phyloP scores from a whole-genome alignment of 2,329 filamentous ascomycete species.

The Fusarium chuoi region DNA sequence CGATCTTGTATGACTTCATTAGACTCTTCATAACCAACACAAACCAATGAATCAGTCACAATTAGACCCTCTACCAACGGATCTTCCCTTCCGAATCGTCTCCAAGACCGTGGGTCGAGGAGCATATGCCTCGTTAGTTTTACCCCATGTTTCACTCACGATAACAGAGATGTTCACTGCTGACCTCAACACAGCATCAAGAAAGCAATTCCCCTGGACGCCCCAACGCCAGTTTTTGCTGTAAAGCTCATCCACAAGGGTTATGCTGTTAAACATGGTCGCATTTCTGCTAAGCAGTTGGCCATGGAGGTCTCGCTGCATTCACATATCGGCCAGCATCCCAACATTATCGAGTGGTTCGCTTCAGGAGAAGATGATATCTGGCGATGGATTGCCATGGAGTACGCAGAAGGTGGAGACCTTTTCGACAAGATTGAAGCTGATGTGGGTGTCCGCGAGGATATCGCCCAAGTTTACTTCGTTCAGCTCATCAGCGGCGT shows the following conservation, averaged over 20 bases:
- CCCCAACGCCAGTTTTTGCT: conserved; percentile 82
- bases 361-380: conserved; percentile 83
- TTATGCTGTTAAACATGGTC: conserved; percentile 89
- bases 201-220: conserved; percentile 83
- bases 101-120: conserved; percentile 97
- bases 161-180: conserved; percentile 4
- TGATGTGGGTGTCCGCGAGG: conserved; percentile 91
- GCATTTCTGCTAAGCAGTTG: conserved; percentile 88
- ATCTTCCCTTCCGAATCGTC: conserved; percentile 92
- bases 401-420: conserved; percentile 93
- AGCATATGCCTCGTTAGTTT: conserved; percentile 90
- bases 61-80: conserved; percentile 82
- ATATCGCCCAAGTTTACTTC: conserved; percentile 97
- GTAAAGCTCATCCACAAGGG: conserved; percentile 99
- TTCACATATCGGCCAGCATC: conserved; percentile 86
- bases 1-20: neutral
- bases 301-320: conserved; percentile 92
- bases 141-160: conserved; percentile 10
- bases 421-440: conserved; percentile 99
- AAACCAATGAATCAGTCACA: conserved; percentile 77
- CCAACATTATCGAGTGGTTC: conserved; percentile 94
- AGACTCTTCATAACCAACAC: neutral
- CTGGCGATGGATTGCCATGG: conserved; percentile 99
- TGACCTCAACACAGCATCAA: conserved; percentile 73
- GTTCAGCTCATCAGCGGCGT: conserved; percentile 89